phyloP scores from a whole-genome alignment of 768 basidiomycete species.

The Lactarius tabidus region DNA sequence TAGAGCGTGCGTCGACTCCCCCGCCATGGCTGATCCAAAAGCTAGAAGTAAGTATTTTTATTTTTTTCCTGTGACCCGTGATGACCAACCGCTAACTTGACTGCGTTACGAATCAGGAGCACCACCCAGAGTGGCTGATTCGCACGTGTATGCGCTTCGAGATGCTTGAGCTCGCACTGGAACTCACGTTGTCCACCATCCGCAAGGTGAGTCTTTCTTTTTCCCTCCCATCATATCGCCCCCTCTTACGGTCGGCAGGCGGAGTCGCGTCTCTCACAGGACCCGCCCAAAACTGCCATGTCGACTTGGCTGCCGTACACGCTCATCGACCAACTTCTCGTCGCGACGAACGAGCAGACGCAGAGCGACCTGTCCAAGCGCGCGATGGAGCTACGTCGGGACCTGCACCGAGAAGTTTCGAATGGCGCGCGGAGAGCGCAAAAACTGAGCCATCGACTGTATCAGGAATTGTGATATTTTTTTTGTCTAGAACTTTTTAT shows the following conservation, averaged over 20 bases:
- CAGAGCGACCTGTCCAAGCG: slow-evolving; percentile 41
- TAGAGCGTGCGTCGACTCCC: slow-evolving; percentile 55
- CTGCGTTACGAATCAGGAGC: slow-evolving; percentile 39
- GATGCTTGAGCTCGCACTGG: slow-evolving; percentile 69
- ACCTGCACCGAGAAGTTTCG: slow-evolving; percentile 56
- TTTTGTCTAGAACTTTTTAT: background rate
- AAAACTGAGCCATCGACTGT: slow-evolving; percentile 42
- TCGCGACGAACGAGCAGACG: slow-evolving; percentile 53
- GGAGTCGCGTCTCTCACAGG: slow-evolving; percentile 49
- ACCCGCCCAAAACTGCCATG: slow-evolving; percentile 50
- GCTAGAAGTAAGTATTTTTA: slow-evolving; percentile 53
- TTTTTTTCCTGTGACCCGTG: background rate
- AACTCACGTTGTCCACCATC: slow-evolving; percentile 66
- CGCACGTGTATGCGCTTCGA: slow-evolving; percentile 76
- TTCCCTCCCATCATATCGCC: background rate
- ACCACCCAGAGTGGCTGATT: slow-evolving; percentile 83
- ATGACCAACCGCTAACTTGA: background rate
- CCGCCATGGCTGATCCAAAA: slow-evolving; percentile 82
- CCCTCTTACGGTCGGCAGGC: slow-evolving; percentile 36
- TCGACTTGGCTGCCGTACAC: slow-evolving; percentile 80
- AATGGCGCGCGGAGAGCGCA: slow-evolving; percentile 66
- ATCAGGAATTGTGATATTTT: slow-evolving; percentile 17
- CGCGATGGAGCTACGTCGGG: slow-evolving; percentile 39
- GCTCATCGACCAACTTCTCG: slow-evolving; percentile 77
- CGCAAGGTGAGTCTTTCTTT: slow-evolving; percentile 51